These are phyloP conservation scores for Naematelia encephala DNA, from an alignment of 768 basidiomycete genomes.

Conservation along the genomic window DNA sequence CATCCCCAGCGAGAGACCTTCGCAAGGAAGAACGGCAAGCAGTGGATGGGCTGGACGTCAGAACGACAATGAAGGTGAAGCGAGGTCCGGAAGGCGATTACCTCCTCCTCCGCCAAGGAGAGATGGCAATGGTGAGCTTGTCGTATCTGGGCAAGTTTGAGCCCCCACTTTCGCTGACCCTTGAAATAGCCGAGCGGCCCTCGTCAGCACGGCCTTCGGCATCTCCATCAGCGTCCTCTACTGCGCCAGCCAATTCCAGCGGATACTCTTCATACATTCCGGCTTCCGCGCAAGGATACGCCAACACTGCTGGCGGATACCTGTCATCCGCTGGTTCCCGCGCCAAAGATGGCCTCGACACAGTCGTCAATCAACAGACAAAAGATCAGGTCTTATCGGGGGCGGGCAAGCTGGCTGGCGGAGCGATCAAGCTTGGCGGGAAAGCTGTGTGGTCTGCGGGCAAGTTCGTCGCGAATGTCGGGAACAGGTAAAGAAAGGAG, in stretches of 20 bases:
- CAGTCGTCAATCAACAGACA: constrained; percentile 16
- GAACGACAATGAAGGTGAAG: background rate
- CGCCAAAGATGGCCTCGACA: constrained; percentile 15
- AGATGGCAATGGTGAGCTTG: background rate
- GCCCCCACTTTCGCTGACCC: background rate
- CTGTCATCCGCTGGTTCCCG: constrained; percentile 9
- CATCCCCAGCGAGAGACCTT: background rate
- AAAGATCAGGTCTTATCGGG: constrained; percentile 18
- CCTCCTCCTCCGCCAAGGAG: background rate
- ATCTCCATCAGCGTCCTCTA: background rate
- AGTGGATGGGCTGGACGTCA: background rate
- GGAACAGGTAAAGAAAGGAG: background rate
- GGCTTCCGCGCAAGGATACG: constrained; percentile 14
- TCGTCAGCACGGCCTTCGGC: background rate
- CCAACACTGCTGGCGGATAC: constrained; percentile 19
- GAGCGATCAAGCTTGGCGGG: background rate
- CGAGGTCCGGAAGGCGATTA: background rate
- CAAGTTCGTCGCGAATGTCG: background rate
- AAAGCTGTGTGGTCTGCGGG: background rate
- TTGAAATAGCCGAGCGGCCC: background rate
- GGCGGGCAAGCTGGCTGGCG: background rate
- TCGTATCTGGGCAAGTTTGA: too few relatives aligned
- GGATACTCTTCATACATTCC: constrained; percentile 10
- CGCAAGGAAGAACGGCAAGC: background rate
- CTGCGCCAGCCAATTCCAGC: background rate